Conservation (phyloP, 768 basidiomycete genomes). For the Sarcodon aspratus region DNA sequence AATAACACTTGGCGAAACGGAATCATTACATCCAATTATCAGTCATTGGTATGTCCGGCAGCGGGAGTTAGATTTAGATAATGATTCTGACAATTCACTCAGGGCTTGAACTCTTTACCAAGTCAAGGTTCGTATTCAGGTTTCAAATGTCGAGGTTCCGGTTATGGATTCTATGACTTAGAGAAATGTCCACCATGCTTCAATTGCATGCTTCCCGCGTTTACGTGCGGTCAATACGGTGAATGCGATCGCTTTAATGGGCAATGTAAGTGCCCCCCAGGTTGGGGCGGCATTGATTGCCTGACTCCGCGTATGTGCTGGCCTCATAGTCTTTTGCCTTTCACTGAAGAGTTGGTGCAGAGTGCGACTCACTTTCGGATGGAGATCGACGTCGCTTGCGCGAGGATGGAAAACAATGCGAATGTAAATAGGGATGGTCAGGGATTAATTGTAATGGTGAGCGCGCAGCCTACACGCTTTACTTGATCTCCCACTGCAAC, state of each 20-base stretch:
- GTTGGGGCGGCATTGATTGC: conserved; percentile 98
- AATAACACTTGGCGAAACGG: no score
- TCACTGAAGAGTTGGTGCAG: conserved; percentile 25
- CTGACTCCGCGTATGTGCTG: conserved; percentile 68
- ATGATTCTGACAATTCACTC: no score
- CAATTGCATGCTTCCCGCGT: conserved; percentile 89
- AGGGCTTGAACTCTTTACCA: no score
- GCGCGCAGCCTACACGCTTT: conserved; percentile 10
- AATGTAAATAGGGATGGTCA: conserved; percentile 91
- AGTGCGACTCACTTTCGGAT: conserved; percentile 91
- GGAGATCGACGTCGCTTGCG: conserved; percentile 77
- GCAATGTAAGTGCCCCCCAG: conserved; percentile 92
- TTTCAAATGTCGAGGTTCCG: no score
- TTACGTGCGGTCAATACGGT: conserved; percentile 88
- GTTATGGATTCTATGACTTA: conserved; percentile 1
- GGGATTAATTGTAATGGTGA: conserved; percentile 97
- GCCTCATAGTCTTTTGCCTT: not conserved
- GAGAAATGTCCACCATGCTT: conserved; percentile 78
- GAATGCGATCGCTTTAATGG: conserved; percentile 87
- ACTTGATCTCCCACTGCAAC: not conserved
- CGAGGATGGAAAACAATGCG: conserved; percentile 62
- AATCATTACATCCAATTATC: no score
- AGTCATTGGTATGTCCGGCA: no score
- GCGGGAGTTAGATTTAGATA: no score
- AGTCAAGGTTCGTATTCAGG: no score